Evolutionary conservation across 441 rosid species (phyloP), one percentile per base, ranked within the genome.

Genomic region (Manihot esculenta): DNA sequence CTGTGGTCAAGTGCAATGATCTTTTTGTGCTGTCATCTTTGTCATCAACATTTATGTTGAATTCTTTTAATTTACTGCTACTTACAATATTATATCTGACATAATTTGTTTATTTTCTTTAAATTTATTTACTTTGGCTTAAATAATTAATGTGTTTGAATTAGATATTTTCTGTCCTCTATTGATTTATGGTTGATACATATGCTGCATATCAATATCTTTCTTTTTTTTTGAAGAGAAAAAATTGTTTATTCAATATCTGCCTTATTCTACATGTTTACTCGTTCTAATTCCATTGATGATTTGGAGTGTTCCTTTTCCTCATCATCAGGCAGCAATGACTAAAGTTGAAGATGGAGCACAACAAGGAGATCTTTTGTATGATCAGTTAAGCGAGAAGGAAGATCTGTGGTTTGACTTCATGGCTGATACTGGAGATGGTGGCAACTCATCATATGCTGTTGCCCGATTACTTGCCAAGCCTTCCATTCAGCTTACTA

Each of bases 381-480:
- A 83, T 67, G 97, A 96, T 76, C 97, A 96, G 70, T 87, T 91
- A 67, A 78, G 85, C 66, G 90, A 90, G 68, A 85, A 86, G 70
- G 84, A 88, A 15, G 95, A 89, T 38, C 74, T 95, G 47, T 95
- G 99, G 99, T 96, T 96, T 85, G 99, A 96, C 75, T 96, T 96
- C 84, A 91, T 96, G 96, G 99, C 98, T 78, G 99, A 95, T 82
- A 95, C 99, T 62, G 99, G 98, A 78, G 99, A 95, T 84, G 99
- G 99, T 78, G 99, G 99, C 49, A 95, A 95, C 74, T 93, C 99
- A 26, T 89, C 99, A 21, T 95, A 95, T 74, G 44, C 90, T 69
- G 86, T 95, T 45, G 95, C 97, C 62, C 85, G 93, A 44, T 84
- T 95, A 75, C 91, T 96, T 80, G 98, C 98, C 58, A 98, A 93